These are phyloP conservation scores for Tylopilus plumbeoviolaceoides DNA, from an alignment of 768 basidiomycete genomes.

Conservation along the genomic window DNA sequence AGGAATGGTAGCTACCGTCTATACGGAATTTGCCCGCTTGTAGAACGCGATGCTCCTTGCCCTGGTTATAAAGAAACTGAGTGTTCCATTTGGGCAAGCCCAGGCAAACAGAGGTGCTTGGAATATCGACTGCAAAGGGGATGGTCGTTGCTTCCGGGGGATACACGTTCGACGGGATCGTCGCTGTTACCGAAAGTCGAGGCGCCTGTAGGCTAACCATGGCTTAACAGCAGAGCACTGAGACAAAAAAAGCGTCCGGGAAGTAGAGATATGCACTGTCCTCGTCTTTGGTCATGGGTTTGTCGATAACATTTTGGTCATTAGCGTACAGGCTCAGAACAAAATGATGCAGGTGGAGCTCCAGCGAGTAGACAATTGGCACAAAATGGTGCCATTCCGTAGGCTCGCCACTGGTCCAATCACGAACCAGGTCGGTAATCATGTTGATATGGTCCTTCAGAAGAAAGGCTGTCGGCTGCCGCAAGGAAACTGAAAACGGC, in stretches of 20 bases:
- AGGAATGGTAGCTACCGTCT: constrained; percentile 73
- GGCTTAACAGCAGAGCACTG: constrained; percentile 42
- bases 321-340: constrained; percentile 81
- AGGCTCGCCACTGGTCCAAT: constrained; percentile 84
- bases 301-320: constrained; percentile 96
- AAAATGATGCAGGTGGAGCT: constrained; percentile 71
- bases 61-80: constrained; percentile 61
- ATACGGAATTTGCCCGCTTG: constrained; percentile 53
- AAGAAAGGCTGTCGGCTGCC: constrained; percentile 69
- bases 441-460: constrained; percentile 94
- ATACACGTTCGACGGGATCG: constrained; percentile 68
- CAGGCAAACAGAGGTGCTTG: constrained; percentile 55
- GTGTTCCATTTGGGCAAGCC: constrained; percentile 90
- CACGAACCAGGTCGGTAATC: constrained; percentile 87
- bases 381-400: constrained; percentile 79
- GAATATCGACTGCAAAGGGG: constrained; percentile 58
- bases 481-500: constrained; percentile 68
- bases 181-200: constrained; percentile 44
- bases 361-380: constrained; percentile 72
- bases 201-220: constrained; percentile 64
- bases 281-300: constrained; percentile 73
- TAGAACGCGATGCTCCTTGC: constrained; percentile 58
- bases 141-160: constrained; percentile 66
- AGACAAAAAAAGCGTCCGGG: not conserved
- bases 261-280: constrained; percentile 54